Percentiles rank a stretch among this genome's conserved stretches.
Conservation (phyloP, 1,284 basidiomycete species). For the Moniliophthora roreri region DNA sequence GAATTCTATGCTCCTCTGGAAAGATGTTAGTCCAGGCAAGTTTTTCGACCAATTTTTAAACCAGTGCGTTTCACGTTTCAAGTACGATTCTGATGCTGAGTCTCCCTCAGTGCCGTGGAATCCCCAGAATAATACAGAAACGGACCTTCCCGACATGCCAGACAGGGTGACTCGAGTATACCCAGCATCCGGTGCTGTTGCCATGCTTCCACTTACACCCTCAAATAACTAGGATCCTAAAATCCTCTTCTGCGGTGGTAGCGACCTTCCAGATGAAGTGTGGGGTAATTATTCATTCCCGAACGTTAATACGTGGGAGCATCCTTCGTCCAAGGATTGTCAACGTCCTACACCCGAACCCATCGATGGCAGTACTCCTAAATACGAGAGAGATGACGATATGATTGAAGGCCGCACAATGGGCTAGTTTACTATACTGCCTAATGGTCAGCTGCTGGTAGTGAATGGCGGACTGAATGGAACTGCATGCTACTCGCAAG, state of each 20-base stretch:
- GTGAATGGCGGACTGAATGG: slow-evolving; percentile 71
- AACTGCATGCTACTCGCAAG: slow-evolving; percentile 50
- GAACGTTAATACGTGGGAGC: slow-evolving; percentile 48
- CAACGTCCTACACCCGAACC: slow-evolving; percentile 72
- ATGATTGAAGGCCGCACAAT: slow-evolving; percentile 72
- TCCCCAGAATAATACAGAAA: slow-evolving; percentile 50
- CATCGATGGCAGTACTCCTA: slow-evolving; percentile 39
- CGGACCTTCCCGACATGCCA: slow-evolving; percentile 48
- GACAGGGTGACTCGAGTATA: slow-evolving; percentile 69
- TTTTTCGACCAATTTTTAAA: slow-evolving; percentile 39
- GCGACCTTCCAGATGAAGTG: slow-evolving; percentile 57
- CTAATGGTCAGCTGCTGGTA: slow-evolving; percentile 61
- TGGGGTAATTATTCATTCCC: slow-evolving; percentile 65
- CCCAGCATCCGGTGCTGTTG: slow-evolving; percentile 79
- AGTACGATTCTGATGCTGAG: too few species aligned
- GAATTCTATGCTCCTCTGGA: slow-evolving; percentile 54
- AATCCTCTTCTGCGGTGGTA: slow-evolving; percentile 80
- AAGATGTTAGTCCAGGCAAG: slow-evolving; percentile 52
- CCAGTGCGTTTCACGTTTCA: neutral
- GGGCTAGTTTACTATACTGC: slow-evolving; percentile 74
- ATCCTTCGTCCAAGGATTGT: slow-evolving; percentile 50
- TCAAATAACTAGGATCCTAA: slow-evolving; percentile 80
- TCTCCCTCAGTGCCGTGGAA: slow-evolving; percentile 61
- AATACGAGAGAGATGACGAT: slow-evolving; percentile 66
- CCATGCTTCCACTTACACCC: slow-evolving; percentile 81